Conservation (phyloP, 176 grass and related monocot species). For the Musa acuminata region DNA sequence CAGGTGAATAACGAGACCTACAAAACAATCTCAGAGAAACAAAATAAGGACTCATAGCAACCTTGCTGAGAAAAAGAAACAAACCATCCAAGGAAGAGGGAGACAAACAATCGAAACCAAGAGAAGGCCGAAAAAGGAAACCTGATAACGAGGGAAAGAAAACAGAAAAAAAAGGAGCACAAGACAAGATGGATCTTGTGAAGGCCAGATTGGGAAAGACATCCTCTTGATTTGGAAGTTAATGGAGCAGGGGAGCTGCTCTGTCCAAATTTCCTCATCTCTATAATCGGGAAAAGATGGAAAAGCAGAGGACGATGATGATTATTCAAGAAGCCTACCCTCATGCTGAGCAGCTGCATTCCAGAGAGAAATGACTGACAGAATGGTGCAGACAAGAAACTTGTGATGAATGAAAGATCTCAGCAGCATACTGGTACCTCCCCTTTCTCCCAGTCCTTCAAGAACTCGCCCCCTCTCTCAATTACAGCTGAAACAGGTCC, state of each 20-base stretch:
- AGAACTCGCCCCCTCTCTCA: neutral
- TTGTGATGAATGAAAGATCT: neutral
- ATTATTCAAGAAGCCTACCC: neutral
- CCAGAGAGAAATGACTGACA: neutral
- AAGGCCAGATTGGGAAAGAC: too few relatives aligned
- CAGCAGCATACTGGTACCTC: neutral
- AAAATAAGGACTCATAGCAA: neutral
- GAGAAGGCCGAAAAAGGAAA: too few relatives aligned
- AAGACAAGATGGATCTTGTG: too few relatives aligned
- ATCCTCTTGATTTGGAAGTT: too few relatives aligned
- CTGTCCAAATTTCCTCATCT: neutral
- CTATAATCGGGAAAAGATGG: neutral
- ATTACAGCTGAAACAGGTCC: too few relatives aligned
- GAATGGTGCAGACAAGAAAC: neutral
- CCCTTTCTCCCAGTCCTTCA: neutral
- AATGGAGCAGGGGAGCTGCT: too few relatives aligned
- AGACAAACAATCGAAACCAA: neutral
- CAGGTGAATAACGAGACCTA: neutral
- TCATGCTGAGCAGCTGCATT: constrained; percentile 11
- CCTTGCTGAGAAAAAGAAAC: neutral
- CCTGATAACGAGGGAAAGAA: too few relatives aligned
- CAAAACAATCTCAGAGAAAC: neutral
- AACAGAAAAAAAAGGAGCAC: too few relatives aligned
- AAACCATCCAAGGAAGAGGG: neutral
- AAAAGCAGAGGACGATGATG: neutral